phyloP scores from a whole-genome alignment of 2,329 filamentous ascomycete species.

The Raffaelea albimanens region DNA sequence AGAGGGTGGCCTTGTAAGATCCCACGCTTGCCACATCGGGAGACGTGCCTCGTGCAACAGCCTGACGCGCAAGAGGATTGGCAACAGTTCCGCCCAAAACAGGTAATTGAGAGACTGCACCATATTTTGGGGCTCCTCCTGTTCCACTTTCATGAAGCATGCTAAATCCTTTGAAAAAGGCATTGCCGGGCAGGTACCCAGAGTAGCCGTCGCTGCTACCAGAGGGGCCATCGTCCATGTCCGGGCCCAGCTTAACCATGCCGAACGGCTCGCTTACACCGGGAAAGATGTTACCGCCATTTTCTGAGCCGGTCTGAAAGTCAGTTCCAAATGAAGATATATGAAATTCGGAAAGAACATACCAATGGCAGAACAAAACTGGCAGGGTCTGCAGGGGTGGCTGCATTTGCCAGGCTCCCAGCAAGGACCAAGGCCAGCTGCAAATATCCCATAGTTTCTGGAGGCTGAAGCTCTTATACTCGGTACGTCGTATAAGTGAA shows the following conservation, averaged over 20 bases:
- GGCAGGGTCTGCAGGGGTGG: constrained; percentile 16
- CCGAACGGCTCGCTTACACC: constrained; percentile 38
- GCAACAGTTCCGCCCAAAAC: constrained; percentile 27
- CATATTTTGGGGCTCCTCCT: constrained; percentile 61
- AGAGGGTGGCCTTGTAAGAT: constrained; percentile 48
- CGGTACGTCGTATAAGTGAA: too few species aligned
- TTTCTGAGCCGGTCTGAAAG: constrained; percentile 32
- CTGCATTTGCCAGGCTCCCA: constrained; percentile 1
- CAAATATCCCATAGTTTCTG: too few species aligned
- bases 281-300: constrained; percentile 40
- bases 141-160: constrained; percentile 60
- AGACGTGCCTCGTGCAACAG: constrained; percentile 42
- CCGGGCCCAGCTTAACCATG: constrained; percentile 40
- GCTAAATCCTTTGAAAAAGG: constrained; percentile 43
- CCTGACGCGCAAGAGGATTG: constrained; percentile 36
- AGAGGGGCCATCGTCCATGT: constrained; percentile 28
- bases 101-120: constrained; percentile 53
- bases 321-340: constrained; percentile 1
- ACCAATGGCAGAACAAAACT: constrained; percentile 24
- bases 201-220: constrained; percentile 39
- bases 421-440: background rate
- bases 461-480: too few species aligned
- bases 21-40: constrained; percentile 39
- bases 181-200: constrained; percentile 31
- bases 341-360: constrained; percentile 1